These are phyloP conservation scores for Xylariales sp. DNA, from an alignment of 2,329 filamentous ascomycete genomes.

Conservation along the genomic window DNA sequence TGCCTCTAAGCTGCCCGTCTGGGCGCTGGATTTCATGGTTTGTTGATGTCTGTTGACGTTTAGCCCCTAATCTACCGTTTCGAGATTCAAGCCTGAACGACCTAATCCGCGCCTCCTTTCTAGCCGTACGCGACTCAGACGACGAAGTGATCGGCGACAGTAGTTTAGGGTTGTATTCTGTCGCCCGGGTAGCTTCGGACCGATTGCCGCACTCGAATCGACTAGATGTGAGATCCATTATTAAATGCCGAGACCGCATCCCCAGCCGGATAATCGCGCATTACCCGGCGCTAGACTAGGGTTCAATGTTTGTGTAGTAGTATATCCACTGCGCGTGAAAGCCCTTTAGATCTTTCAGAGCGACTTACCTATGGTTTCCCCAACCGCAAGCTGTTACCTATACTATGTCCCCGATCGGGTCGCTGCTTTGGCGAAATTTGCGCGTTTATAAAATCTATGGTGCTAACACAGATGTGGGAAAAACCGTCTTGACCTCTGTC, in stretches of 20 bases:
- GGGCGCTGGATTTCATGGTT: constrained; percentile 10
- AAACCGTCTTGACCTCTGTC: constrained; percentile 82
- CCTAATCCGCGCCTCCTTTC: neutral
- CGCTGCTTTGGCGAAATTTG: constrained; percentile 75
- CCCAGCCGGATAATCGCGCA: constrained; percentile 30
- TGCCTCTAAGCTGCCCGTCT: constrained; percentile 37
- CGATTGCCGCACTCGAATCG: neutral
- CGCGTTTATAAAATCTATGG: constrained; percentile 81
- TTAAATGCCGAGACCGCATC: neutral
- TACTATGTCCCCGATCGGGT: constrained; percentile 62
- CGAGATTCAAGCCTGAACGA: neutral
- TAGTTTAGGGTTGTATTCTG: constrained; percentile 5
- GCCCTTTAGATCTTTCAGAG: neutral
- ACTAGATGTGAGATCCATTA: constrained; percentile 8
- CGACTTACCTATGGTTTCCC: neutral
- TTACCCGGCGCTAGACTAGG: constrained; percentile 5
- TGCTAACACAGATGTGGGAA: constrained; percentile 86
- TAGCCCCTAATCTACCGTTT: neutral
- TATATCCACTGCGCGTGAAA: neutral
- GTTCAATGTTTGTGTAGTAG: constrained; percentile 1
- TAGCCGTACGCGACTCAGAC: neutral
- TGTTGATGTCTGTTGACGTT: neutral
- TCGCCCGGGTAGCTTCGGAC: neutral
- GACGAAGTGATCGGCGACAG: neutral
- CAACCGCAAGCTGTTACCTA: neutral